Percentiles rank a stretch among this genome's conserved stretches.
These are phyloP conservation scores for Ceratocystis diversiconidia DNA, from an alignment of 2,329 filamentous ascomycete genomes.

Conservation along the genomic window DNA sequence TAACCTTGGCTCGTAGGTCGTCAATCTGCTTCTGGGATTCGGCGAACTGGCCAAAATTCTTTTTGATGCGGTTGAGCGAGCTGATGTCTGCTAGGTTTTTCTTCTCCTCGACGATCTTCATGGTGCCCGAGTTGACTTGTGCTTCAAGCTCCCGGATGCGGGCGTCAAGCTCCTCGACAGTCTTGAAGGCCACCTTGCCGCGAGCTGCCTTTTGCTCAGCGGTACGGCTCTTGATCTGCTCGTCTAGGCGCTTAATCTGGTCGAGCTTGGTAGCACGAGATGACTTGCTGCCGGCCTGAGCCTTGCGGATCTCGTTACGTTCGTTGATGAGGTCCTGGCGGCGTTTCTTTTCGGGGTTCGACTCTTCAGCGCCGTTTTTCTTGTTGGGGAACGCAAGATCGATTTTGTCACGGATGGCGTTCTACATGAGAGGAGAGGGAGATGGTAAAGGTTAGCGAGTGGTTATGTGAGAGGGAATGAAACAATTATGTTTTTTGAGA, in stretches of 20 bases:
- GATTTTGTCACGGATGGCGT: conserved; percentile 75
- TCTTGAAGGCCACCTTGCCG: conserved; percentile 72
- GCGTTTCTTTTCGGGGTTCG: conserved; percentile 61
- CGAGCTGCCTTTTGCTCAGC: conserved; percentile 76
- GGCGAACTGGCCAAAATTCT: conserved; percentile 77
- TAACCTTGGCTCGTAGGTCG: conserved; percentile 72
- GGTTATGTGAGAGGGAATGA: neutral
- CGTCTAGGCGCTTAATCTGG: conserved; percentile 83
- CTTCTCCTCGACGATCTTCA: conserved; percentile 96
- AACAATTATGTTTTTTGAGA: neutral
- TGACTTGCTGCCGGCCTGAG: conserved; percentile 79
- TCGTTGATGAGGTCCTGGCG: conserved; percentile 74
- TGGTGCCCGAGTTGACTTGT: conserved; percentile 73
- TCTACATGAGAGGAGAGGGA: conserved; percentile 38
- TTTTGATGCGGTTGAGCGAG: conserved; percentile 72
- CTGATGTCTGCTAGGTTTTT: conserved; percentile 78
- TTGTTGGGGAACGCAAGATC: conserved; percentile 63
- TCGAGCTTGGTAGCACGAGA: conserved; percentile 66
- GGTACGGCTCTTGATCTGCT: conserved; percentile 72
- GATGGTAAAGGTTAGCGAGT: conserved; percentile 13
- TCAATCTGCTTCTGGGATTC: conserved; percentile 79
- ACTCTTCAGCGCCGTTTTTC: conserved; percentile 55
- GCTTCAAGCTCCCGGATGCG: conserved; percentile 70
- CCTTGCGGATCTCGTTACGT: conserved; percentile 67
- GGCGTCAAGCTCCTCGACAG: conserved; percentile 69